These are phyloP conservation scores for Fonsecaea nubica DNA, from an alignment of 2,329 filamentous ascomycete species.

Conservation along the genomic window DNA sequence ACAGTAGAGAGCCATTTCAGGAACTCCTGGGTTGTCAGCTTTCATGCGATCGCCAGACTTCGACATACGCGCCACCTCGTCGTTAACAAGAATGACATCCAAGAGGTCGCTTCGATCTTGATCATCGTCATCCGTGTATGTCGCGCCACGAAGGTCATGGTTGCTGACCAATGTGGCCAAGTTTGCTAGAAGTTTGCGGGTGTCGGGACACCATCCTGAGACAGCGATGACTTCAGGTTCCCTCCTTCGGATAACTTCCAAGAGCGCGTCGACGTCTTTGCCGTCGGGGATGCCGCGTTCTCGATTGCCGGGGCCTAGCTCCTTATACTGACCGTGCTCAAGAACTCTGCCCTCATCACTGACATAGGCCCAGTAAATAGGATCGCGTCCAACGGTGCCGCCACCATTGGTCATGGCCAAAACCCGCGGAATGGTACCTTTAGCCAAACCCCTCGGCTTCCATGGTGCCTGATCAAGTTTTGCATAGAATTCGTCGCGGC, in stretches of 20 bases:
- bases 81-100: constrained; percentile 90
- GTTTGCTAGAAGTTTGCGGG: constrained; percentile 80
- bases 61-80: constrained; percentile 95
- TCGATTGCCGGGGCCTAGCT: constrained; percentile 71
- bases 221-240: constrained; percentile 90
- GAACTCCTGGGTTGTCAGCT: constrained; percentile 79
- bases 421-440: constrained; percentile 86
- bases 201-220: constrained; percentile 86
- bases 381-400: constrained; percentile 75
- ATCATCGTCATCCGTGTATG: constrained; percentile 83
- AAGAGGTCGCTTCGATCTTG: constrained; percentile 79
- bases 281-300: constrained; percentile 72
- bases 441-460: constrained; percentile 89
- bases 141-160: constrained; percentile 76
- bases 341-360: constrained; percentile 89
- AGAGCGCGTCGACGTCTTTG: constrained; percentile 71
- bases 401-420: constrained; percentile 86
- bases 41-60: constrained; percentile 83
- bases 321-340: constrained; percentile 85
- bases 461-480: constrained; percentile 95
- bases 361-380: constrained; percentile 88
- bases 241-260: constrained; percentile 77
- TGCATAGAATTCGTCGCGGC: constrained; percentile 85
- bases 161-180: constrained; percentile 78
- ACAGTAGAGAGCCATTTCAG: constrained; percentile 83